Percentiles rank a stretch among this genome's conserved stretches.
Evolutionary conservation across 257 asterid genomes (phyloP).

Genomic region (Solanum dulcamara): DNA sequence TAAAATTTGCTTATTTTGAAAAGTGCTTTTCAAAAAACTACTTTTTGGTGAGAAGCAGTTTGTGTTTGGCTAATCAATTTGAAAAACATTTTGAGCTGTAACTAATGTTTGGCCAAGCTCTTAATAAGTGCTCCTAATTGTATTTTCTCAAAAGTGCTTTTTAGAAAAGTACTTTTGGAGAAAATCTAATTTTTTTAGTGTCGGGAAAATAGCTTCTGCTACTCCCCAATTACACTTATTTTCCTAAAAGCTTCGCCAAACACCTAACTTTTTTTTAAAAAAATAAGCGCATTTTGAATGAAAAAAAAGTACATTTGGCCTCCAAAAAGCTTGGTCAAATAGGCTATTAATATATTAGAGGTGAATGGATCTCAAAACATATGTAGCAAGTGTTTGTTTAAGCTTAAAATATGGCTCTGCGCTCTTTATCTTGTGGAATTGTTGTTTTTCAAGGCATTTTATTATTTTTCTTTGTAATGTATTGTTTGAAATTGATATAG

Average conservation of each 20-base stretch:
- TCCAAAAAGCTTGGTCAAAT: background rate
- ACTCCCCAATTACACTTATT: background rate
- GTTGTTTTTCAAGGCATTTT: background rate
- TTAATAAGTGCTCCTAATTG: background rate
- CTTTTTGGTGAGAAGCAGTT: background rate
- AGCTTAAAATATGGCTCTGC: background rate
- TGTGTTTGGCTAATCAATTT: background rate
- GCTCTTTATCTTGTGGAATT: background rate
- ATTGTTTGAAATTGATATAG: conserved; percentile 20
- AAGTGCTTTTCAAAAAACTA: background rate
- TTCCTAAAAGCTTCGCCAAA: background rate
- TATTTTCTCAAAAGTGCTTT: background rate
- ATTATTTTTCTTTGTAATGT: background rate
- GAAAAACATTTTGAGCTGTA: background rate
- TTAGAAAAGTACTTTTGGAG: background rate
- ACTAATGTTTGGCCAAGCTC: background rate
- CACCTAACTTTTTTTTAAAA: background rate
- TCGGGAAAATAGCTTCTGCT: background rate
- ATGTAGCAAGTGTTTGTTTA: background rate
- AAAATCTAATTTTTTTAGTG: background rate
- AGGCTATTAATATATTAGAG: background rate
- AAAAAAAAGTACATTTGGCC: background rate
- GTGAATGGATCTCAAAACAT: conserved; percentile 3
- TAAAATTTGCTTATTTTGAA: background rate
- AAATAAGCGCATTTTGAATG: background rate